A percentile compares a stretch with the other conserved stretches of the same genome.
Conservation (phyloP, 805 yeast species). For the Grigorovia humatica region DNA sequence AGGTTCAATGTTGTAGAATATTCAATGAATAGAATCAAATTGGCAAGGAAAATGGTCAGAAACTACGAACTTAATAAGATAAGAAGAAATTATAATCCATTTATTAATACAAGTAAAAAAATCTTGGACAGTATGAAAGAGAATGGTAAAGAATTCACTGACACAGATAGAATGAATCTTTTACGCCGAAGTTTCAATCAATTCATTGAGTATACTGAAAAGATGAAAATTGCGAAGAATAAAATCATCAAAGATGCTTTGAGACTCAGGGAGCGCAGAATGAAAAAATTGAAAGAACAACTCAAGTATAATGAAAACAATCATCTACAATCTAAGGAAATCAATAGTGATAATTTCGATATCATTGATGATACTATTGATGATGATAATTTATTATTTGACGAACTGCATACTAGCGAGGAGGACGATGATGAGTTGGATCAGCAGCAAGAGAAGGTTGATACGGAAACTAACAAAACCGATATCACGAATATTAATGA, state of each 20-base stretch:
- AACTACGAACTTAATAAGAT: conserved; percentile 18
- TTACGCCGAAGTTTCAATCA: conserved; percentile 3
- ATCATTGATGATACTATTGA: conserved; percentile 21
- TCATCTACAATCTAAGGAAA: conserved; percentile 13
- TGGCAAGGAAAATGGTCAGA: conserved; percentile 28
- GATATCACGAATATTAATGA: not conserved
- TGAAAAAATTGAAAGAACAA: conserved; percentile 19
- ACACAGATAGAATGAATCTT: not conserved
- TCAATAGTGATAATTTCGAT: not conserved
- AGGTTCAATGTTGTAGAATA: conserved; percentile 48
- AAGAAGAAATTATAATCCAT: conserved; percentile 19
- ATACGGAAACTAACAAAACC: not conserved
- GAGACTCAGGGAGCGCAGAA: conserved; percentile 24
- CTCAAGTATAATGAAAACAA: conserved; percentile 28
- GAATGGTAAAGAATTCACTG: not conserved
- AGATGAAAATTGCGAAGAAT: conserved; percentile 11
- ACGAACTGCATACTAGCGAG: conserved; percentile 22
- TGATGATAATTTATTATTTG: conserved; percentile 25
- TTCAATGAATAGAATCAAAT: conserved; percentile 37
- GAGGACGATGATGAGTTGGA: conserved; percentile 22
- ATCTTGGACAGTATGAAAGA: not conserved
- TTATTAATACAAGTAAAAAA: conserved; percentile 11
- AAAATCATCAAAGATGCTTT: conserved; percentile 25
- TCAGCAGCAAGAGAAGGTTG: conserved; percentile 5
- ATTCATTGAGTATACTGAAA: conserved; percentile 11